Evolutionary conservation across 331 rosid species (phyloP).

Genomic region (Cydonia oblonga): DNA sequence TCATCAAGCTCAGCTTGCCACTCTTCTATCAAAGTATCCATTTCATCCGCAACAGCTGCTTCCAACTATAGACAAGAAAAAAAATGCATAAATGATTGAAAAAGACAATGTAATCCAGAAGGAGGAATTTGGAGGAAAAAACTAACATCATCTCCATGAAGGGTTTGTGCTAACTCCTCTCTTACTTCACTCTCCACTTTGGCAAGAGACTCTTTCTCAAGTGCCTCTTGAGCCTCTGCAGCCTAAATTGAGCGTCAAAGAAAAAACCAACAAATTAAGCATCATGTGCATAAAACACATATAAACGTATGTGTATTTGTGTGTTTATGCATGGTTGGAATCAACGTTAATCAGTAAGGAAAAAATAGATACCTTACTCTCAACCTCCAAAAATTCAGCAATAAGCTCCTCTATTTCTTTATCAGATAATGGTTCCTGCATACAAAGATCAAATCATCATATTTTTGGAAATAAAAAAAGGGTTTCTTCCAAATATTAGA

Average conservation of each 20-base stretch:
- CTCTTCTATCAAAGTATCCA: slow-evolving; percentile 55
- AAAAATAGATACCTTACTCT: slow-evolving; percentile 68
- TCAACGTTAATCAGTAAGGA: too few relatives aligned
- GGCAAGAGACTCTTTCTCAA: slow-evolving; percentile 88
- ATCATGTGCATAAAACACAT: background rate
- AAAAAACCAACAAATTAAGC: background rate
- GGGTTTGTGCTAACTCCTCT: slow-evolving; percentile 66
- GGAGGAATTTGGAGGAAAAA: slow-evolving; percentile 12
- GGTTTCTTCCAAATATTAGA: background rate
- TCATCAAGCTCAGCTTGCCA: slow-evolving; percentile 81
- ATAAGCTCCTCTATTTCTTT: slow-evolving; percentile 69
- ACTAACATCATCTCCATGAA: slow-evolving; percentile 66
- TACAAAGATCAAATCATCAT: slow-evolving; percentile 7
- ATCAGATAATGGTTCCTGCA: slow-evolving; percentile 78
- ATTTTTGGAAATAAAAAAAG: background rate
- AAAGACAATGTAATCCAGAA: slow-evolving; percentile 4
- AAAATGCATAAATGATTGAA: slow-evolving; percentile 18
- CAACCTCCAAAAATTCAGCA: slow-evolving; percentile 78
- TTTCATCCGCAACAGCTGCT: slow-evolving; percentile 70
- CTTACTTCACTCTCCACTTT: slow-evolving; percentile 85
- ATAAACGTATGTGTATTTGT: background rate
- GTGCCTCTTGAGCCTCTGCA: slow-evolving; percentile 99
- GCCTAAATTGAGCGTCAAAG: slow-evolving; percentile 58
- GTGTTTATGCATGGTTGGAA: too few relatives aligned
- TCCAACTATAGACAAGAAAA: slow-evolving; percentile 55